Evolutionary conservation across 441 rosid species (phyloP).

Genomic region (Populus hybrid): DNA sequence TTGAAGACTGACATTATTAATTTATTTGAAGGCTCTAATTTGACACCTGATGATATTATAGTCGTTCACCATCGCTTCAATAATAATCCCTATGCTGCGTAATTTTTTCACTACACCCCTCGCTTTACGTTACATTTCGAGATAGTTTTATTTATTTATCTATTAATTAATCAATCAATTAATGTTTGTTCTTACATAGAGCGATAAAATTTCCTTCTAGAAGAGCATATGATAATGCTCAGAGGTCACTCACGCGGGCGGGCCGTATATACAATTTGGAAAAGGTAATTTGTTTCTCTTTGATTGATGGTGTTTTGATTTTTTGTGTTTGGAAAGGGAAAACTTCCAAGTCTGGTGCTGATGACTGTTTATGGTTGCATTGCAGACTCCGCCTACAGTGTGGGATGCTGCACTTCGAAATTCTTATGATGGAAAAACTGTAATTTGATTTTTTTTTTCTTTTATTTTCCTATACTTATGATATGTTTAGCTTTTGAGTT

Average conservation of each 20-base stretch:
- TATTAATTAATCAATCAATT: not conserved
- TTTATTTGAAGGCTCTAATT: slow-evolving; percentile 56
- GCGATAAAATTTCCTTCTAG: slow-evolving; percentile 55
- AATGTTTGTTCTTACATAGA: slow-evolving; percentile 30
- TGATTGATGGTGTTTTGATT: not conserved
- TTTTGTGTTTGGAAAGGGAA: not conserved
- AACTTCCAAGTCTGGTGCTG: slow-evolving; percentile 4
- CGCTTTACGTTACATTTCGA: not conserved
- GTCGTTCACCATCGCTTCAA: slow-evolving; percentile 45
- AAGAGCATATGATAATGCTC: slow-evolving; percentile 40
- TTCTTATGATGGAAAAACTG: slow-evolving; percentile 65
- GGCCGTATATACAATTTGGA: slow-evolving; percentile 57
- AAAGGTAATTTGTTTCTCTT: slow-evolving; percentile 41
- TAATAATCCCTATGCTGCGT: slow-evolving; percentile 46
- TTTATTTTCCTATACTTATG: not conserved
- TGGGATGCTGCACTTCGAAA: slow-evolving; percentile 47
- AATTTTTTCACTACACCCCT: slow-evolving; percentile 16
- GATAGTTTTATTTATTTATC: not conserved
- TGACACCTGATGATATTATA: slow-evolving; percentile 59
- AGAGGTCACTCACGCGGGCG: slow-evolving; percentile 34
- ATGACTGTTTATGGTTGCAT: slow-evolving; percentile 7
- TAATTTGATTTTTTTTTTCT: slow-evolving; percentile 31
- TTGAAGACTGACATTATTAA: slow-evolving; percentile 62
- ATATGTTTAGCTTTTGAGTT: not conserved
- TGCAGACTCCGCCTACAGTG: slow-evolving; percentile 48